Conservation (phyloP, 257 asterid genomes). For the Scutellaria galericulata region DNA sequence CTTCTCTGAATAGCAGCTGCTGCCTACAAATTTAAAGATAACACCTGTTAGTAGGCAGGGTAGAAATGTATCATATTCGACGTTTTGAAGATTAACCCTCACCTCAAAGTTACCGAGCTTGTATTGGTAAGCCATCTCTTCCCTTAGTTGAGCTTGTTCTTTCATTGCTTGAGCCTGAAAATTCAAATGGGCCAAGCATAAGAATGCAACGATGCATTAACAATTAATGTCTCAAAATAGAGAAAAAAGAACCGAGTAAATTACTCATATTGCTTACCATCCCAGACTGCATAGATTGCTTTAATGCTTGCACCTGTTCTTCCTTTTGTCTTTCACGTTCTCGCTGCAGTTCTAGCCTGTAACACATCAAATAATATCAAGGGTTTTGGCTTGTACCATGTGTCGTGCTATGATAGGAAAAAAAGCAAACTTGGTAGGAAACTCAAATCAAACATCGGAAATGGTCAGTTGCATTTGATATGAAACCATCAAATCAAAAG, state of each 20-base stretch:
- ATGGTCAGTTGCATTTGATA: neutral
- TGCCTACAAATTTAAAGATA: constrained; percentile 54
- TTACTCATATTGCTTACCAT: constrained; percentile 53
- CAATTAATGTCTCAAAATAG: neutral
- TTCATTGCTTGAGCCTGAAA: constrained; percentile 97
- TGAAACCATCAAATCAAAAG: neutral
- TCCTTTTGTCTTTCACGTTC: constrained; percentile 87
- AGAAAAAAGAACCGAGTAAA: neutral
- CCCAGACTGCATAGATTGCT: constrained; percentile 87
- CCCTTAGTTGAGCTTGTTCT: constrained; percentile 93
- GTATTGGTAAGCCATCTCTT: constrained; percentile 98
- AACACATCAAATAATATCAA: constrained; percentile 17
- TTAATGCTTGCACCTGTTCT: constrained; percentile 75
- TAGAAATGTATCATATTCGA: neutral
- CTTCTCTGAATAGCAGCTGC: constrained; percentile 98
- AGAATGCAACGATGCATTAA: neutral
- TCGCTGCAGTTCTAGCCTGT: constrained; percentile 75
- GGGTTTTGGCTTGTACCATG: neutral
- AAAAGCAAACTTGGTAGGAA: constrained; percentile 13
- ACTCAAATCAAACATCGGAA: neutral
- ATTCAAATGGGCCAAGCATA: constrained; percentile 24
- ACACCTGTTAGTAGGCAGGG: neutral
- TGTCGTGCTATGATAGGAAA: neutral
- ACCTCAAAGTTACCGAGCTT: constrained; percentile 96
- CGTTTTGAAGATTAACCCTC: constrained; percentile 16